phyloP scores from a whole-genome alignment of 2,329 filamentous ascomycete genomes.

The Rutstroemia sydowiana region DNA sequence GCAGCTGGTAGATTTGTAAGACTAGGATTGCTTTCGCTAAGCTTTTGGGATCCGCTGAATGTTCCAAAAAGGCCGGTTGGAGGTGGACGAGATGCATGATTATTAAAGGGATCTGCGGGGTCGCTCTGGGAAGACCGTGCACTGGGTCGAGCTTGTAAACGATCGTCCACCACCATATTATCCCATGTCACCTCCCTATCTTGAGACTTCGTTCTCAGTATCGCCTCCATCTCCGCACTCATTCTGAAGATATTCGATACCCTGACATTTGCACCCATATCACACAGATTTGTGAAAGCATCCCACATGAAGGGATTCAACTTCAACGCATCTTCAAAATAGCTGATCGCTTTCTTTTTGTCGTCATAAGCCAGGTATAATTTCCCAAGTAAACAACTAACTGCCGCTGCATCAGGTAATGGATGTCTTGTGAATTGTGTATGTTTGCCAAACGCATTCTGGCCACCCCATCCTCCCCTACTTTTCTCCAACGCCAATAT shows the following conservation, averaged over 20 bases:
- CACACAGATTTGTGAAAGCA: slow-evolving; percentile 81
- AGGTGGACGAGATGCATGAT: slow-evolving; percentile 20
- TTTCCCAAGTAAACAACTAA: slow-evolving; percentile 80
- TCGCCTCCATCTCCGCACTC: slow-evolving; percentile 53
- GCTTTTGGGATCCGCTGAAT: slow-evolving; percentile 26
- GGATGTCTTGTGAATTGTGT: slow-evolving; percentile 67
- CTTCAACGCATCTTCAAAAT: slow-evolving; percentile 83
- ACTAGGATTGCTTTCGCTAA: slow-evolving; percentile 31
- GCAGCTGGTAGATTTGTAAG: slow-evolving; percentile 29
- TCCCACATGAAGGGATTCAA: slow-evolving; percentile 97
- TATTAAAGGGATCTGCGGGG: slow-evolving; percentile 30
- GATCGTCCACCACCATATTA: neutral
- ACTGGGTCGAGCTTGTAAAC: slow-evolving; percentile 12
- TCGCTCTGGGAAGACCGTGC: slow-evolving; percentile 20
- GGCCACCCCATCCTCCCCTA: slow-evolving; percentile 65
- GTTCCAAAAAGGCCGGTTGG: slow-evolving; percentile 28
- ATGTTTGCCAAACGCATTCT: slow-evolving; percentile 76
- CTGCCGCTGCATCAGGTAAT: slow-evolving; percentile 73
- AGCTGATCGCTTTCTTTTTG: slow-evolving; percentile 74
- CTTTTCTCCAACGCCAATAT: slow-evolving; percentile 78
- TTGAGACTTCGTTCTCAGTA: slow-evolving; percentile 32
- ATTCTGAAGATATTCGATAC: slow-evolving; percentile 82
- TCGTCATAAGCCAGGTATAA: slow-evolving; percentile 76
- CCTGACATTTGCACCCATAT: slow-evolving; percentile 74
- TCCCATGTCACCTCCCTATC: slow-evolving; percentile 10